Percentiles rank a stretch among this genome's conserved stretches.
Evolutionary conservation across 75 land plant genomes (phyloP).

Genomic region (Sequoiadendron giganteum): DNA sequence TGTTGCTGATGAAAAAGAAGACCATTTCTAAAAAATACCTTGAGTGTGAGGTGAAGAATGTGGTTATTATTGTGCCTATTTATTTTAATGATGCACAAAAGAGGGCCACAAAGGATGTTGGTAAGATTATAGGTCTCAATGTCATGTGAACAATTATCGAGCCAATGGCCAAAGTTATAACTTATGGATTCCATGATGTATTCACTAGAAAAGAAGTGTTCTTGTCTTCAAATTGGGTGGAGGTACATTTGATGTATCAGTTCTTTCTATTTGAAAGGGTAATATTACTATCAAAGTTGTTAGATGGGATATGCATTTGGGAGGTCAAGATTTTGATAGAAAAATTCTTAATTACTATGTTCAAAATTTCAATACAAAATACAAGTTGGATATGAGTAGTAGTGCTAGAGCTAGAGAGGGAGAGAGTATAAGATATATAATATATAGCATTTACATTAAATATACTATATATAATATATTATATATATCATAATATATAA

Average conservation of each 20-base stretch:
- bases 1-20: constrained; percentile 15
- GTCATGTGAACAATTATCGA: constrained; percentile 21
- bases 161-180: not conserved
- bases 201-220: not conserved
- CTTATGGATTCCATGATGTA: not conserved
- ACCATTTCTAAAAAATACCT: constrained; percentile 19
- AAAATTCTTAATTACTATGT: constrained; percentile 26
- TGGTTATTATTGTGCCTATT: constrained; percentile 24
- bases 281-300: constrained; percentile 21
- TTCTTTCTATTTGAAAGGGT: constrained; percentile 34
- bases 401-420: constrained; percentile 14
- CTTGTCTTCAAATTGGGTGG: constrained; percentile 25
- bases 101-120: constrained; percentile 19
- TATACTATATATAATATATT: no score
- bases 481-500: no score
- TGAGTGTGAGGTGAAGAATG: constrained; percentile 13
- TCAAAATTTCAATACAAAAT: constrained; percentile 23
- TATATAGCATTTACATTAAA: no score
- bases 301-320: constrained; percentile 20
- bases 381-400: constrained; percentile 20
- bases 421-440: no score
- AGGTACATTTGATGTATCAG: constrained; percentile 26
- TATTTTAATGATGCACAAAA: constrained; percentile 13
- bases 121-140: constrained; percentile 13
- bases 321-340: constrained; percentile 45